Evolutionary conservation across 169 alveolate genomes (phyloP), one percentile per base, ranked within the genome.

Genomic region (Blepharisma undulans): DNA sequence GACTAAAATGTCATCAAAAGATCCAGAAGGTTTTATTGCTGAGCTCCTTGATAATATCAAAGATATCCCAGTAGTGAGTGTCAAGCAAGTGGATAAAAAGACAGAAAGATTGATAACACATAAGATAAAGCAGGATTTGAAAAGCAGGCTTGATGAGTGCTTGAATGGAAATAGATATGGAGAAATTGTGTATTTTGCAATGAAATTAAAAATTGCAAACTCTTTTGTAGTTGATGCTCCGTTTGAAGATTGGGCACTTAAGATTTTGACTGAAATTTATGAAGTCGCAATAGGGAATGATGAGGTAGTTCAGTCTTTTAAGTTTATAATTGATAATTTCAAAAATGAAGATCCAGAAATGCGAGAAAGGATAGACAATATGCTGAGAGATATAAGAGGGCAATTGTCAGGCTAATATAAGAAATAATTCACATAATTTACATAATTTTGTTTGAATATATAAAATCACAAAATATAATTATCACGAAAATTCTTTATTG

Each of bases 41-140:
- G 85, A 36, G 27, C 29, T 76, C 8, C 48, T 88, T n/a, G 85
- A 33, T 16, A 88, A 88, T 27, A 72, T 76, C 3, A 76, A 72
- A 88, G 59, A 88, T 76, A 72, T 88, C 5, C 92, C 92, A 14
- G 72, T 88, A 34, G 79, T 76, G 2, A 19, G 32, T 7, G 33
- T 88, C 12, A 88, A 61, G 25, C 71, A 88, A 3, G 66, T 88
- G 0, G 92, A 88, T 36, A 88, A 88, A 33, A 88, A 88, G 25
- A 88, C 87, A 29, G 92, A 88, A 76, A 88, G 87, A 72, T 25
- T 19, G 29, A 72, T 86, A 19, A 61, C 72, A 27, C 81, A 72
- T n/a, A 86, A 72, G 12, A n/a, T 71, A 21, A 61, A 36, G 72
- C 25, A 27, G 22, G 91, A 72, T 61, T 3, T 27, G 25, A 86